A percentile compares a stretch with the other conserved stretches of the same genome.
Evolutionary conservation across 2,329 filamentous ascomycete genomes (phyloP).

Genomic region (Xylariaceae sp.): DNA sequence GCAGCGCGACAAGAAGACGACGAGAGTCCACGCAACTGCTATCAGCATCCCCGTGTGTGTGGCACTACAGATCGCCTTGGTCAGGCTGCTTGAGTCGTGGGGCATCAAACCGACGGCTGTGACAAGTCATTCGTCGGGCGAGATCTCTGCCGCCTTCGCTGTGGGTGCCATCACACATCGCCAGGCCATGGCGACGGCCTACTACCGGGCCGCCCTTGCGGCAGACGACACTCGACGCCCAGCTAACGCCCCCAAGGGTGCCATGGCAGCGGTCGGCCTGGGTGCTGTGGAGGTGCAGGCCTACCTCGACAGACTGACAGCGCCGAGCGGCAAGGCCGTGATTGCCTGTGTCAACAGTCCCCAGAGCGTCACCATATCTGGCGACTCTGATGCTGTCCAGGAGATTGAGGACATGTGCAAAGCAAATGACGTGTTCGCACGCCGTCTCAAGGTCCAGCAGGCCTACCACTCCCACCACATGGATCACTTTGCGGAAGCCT

Average conservation of each 20-base stretch:
- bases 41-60: constrained; percentile 24
- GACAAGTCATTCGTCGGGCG: constrained; percentile 29
- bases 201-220: constrained; percentile 21
- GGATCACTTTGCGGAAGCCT: constrained; percentile 1
- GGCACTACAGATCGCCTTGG: constrained; percentile 27
- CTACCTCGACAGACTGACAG: constrained; percentile 6
- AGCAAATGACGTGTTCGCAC: constrained; percentile 20
- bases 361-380: constrained; percentile 22
- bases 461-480: constrained; percentile 23
- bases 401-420: constrained; percentile 17
- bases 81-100: constrained; percentile 24
- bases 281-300: constrained; percentile 2
- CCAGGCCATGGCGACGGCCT: constrained; percentile 24
- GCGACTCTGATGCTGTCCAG: constrained; percentile 17
- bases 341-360: constrained; percentile 28
- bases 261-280: constrained; percentile 11
- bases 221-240: neutral
- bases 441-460: constrained; percentile 22
- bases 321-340: neutral
- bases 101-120: constrained; percentile 20
- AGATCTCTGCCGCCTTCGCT: constrained; percentile 31
- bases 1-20: neutral
- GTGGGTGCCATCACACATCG: constrained; percentile 16
- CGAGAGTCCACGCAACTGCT: constrained; percentile 6
- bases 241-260: neutral